Conservation (phyloP, 352 stramenopile species). For the Hyaloperonospora arabidopsidis region DNA sequence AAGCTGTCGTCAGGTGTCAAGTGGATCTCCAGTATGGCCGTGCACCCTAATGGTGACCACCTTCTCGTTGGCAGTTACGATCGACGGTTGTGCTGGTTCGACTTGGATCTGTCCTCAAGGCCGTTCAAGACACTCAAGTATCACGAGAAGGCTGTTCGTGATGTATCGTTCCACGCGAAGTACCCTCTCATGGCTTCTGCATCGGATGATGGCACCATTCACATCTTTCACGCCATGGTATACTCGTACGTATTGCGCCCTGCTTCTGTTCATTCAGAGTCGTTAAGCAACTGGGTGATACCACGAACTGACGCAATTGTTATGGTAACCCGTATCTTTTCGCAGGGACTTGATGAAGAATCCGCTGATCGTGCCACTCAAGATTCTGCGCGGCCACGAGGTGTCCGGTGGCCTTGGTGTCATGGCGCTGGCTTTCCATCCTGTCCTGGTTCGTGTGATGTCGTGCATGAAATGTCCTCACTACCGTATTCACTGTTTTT, state of each 20-base stretch:
- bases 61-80: constrained; percentile 97
- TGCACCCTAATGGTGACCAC: constrained; percentile 98
- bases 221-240: constrained; percentile 99
- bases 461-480: neutral
- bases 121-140: constrained; percentile 99
- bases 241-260: constrained; percentile 86
- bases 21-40: constrained; percentile 98
- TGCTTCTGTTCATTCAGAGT: constrained; percentile 11
- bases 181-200: constrained; percentile 99
- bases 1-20: constrained; percentile 96
- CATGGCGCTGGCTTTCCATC: constrained; percentile 94
- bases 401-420: constrained; percentile 92
- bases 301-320: constrained; percentile 10
- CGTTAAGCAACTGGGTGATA: constrained; percentile 6
- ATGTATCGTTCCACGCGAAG: constrained; percentile 89
- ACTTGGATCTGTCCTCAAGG: constrained; percentile 95
- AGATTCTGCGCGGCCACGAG: constrained; percentile 94
- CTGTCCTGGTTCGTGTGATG: constrained; percentile 82
- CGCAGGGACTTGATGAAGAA: constrained; percentile 97
- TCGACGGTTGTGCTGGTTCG: constrained; percentile 97
- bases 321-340: neutral
- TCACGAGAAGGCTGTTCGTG: constrained; percentile 94
- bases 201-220: constrained; percentile 96
- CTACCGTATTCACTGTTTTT: constrained; percentile 3
- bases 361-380: constrained; percentile 98